These are phyloP conservation scores for Amanita pallidorosea DNA, from an alignment of 768 basidiomycete genomes.

Conservation along the genomic window DNA sequence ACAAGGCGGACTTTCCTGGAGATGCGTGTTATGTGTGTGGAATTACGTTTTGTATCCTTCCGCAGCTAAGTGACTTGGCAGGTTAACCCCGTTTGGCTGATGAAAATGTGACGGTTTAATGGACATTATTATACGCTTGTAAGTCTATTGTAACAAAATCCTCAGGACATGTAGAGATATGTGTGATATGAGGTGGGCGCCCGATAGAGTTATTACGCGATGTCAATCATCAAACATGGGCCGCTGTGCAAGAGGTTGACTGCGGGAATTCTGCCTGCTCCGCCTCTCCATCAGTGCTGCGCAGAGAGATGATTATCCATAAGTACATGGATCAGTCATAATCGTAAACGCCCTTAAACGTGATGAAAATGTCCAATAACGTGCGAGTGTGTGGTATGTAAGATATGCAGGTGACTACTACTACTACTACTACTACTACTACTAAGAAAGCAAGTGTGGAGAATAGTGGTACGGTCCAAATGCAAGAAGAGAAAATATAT, in stretches of 20 bases:
- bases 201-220: neutral
- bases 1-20: slow-evolving; percentile 25
- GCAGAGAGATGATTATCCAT: neutral
- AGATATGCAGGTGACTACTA: neutral
- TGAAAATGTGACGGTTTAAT: no score
- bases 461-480: neutral
- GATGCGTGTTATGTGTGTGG: slow-evolving; percentile 20
- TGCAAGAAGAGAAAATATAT: neutral
- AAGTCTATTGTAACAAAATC: no score
- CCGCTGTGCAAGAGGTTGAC: neutral
- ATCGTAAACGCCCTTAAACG: no score
- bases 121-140: no score
- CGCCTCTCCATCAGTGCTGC: neutral
- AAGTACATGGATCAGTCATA: no score
- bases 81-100: slow-evolving; percentile 16
- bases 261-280: neutral
- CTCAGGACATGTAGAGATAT: no score
- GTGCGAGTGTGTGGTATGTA: neutral
- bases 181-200: no score
- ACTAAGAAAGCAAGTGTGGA: neutral
- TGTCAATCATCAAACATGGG: neutral
- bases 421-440: neutral
- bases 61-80: slow-evolving; percentile 6
- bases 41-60: neutral
- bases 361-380: neutral